Percentiles rank a stretch among this genome's conserved stretches.
Evolutionary conservation across 2,329 filamentous ascomycete genomes (phyloP).

Genomic region (Ophiocordyceps camponoti-leonardi): DNA sequence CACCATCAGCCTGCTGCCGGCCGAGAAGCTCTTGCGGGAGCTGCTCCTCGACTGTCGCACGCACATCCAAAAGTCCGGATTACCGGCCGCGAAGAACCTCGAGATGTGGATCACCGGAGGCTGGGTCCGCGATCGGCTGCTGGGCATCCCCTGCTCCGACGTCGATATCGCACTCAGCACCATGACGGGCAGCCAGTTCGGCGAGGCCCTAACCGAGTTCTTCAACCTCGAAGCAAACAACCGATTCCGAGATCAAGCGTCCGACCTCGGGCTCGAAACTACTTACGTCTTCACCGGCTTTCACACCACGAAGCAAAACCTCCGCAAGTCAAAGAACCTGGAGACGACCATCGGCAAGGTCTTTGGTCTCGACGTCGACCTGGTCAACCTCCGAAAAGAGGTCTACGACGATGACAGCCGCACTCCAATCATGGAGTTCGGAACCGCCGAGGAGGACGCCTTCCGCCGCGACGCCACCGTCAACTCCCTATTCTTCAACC

Average conservation of each 20-base stretch:
- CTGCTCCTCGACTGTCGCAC: conserved; percentile 64
- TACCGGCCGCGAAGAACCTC: conserved; percentile 29
- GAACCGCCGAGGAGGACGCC: conserved; percentile 80
- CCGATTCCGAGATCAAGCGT: conserved; percentile 28
- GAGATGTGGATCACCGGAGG: conserved; percentile 67
- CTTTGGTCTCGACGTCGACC: conserved; percentile 75
- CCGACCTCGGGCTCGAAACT: conserved; percentile 19
- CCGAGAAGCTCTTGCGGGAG: conserved; percentile 55
- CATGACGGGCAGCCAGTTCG: conserved; percentile 69
- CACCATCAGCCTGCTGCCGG: conserved; percentile 39
- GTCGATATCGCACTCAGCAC: conserved; percentile 75
- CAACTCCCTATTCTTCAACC: conserved; percentile 91
- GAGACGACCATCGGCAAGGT: conserved; percentile 80
- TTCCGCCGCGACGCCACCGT: conserved; percentile 79
- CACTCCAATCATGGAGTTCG: conserved; percentile 86
- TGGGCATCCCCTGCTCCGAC: conserved; percentile 56
- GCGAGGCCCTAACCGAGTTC: conserved; percentile 49
- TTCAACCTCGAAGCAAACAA: conserved; percentile 43
- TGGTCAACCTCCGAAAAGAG: conserved; percentile 88
- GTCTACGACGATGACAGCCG: conserved; percentile 78
- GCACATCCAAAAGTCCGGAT: conserved; percentile 2
- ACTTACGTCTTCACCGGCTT: conserved; percentile 50
- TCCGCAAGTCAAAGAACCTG: conserved; percentile 90
- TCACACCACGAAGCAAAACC: conserved; percentile 81
- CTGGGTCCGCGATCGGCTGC: conserved; percentile 74